Percentiles rank a stretch among this genome's conserved stretches.
These are phyloP conservation scores for Cymodocea nodosa DNA, from an alignment of 116 monocot species.

Conservation along the genomic window DNA sequence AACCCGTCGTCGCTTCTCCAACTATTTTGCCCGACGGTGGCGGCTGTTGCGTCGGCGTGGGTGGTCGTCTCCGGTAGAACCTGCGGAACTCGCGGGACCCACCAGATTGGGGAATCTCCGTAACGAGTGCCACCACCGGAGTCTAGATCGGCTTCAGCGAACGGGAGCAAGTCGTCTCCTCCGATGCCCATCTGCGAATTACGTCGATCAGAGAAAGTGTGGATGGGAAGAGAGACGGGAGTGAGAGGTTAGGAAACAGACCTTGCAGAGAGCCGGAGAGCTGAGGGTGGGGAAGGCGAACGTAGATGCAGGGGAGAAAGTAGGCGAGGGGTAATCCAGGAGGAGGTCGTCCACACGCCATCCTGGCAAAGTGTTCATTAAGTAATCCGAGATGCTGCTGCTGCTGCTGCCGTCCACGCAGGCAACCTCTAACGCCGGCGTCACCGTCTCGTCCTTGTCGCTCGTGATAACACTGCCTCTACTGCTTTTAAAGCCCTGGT, in stretches of 20 bases:
- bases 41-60: no score
- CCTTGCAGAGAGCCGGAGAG: slow-evolving; percentile 1
- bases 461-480: background rate
- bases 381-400: slow-evolving; percentile 30
- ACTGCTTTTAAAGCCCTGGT: background rate
- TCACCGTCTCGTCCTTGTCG: background rate
- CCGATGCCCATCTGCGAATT: no score
- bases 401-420: background rate
- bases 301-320: background rate
- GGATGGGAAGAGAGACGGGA: no score
- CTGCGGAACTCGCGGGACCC: no score
- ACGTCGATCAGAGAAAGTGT: no score
- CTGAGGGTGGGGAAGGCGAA: background rate
- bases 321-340: slow-evolving; percentile 5
- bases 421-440: no score
- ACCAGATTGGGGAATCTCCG: no score
- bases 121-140: no score
- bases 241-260: background rate
- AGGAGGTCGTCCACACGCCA: slow-evolving; percentile 37
- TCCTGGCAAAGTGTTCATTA: slow-evolving; percentile 26
- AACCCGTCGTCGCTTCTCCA: slow-evolving; percentile 28
- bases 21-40: background rate
- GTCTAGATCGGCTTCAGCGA: no score
- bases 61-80: no score
- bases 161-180: no score